These are phyloP conservation scores for Sugiyamaella smithiae DNA, from an alignment of 805 yeast genomes.

Conservation along the genomic window DNA sequence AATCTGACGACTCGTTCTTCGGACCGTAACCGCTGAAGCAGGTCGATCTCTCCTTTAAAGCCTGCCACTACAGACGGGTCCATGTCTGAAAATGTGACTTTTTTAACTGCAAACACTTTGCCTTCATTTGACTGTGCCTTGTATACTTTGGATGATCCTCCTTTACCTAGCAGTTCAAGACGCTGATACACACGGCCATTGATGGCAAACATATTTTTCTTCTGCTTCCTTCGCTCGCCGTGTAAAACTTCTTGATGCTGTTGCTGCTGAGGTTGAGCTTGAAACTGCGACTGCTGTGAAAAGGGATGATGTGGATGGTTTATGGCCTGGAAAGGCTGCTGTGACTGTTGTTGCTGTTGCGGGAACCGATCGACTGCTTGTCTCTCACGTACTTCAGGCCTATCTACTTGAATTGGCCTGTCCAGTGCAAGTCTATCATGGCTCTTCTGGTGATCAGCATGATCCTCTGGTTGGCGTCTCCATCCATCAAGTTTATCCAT, in stretches of 20 bases:
- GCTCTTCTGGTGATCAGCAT: not conserved
- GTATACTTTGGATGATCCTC: constrained; percentile 90
- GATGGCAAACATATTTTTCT: constrained; percentile 38
- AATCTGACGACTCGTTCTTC: constrained; percentile 75
- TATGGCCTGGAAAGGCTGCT: not conserved
- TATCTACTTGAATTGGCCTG: not conserved
- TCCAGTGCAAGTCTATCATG: not conserved
- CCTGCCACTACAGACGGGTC: constrained; percentile 72
- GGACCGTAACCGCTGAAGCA: constrained; percentile 56
- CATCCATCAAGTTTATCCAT: constrained; percentile 18
- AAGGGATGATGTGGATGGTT: not conserved
- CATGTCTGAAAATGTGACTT: constrained; percentile 71
- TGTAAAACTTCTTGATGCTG: not conserved
- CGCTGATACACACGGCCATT: constrained; percentile 68
- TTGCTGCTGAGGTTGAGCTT: not conserved
- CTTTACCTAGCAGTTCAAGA: constrained; percentile 78
- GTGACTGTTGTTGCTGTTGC: not conserved
- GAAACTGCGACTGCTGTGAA: constrained; percentile 3
- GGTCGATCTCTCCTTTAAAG: constrained; percentile 85
- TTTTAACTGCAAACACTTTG: constrained; percentile 72
- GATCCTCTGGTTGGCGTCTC: not conserved
- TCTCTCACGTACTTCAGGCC: not conserved
- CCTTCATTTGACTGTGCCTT: constrained; percentile 60
- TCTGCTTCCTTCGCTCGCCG: constrained; percentile 17
- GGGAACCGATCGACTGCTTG: not conserved